phyloP scores from a whole-genome alignment of 2,329 filamentous ascomycete species.

The Ophiostoma ips region DNA sequence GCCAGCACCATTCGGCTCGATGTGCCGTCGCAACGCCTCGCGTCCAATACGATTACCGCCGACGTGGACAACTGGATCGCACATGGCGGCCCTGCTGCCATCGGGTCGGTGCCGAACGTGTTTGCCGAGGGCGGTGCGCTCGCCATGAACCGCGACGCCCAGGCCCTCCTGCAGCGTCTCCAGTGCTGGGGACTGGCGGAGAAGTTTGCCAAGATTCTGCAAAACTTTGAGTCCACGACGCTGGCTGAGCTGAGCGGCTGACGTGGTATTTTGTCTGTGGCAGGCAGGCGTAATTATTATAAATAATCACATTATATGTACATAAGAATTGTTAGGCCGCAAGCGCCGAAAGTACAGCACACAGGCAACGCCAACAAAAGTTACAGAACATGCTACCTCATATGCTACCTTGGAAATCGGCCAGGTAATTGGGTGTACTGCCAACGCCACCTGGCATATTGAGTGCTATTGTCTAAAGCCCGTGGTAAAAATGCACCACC shows the following conservation, averaged over 20 bases:
- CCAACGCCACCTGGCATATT: constrained; percentile 10
- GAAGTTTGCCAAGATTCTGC: constrained; percentile 19
- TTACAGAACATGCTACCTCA: no score
- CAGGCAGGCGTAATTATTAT: no score
- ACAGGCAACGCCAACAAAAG: no score
- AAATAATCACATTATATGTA: no score
- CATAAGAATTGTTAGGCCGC: no score
- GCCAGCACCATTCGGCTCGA: constrained; percentile 14
- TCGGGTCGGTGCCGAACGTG: constrained; percentile 16
- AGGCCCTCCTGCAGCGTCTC: constrained; percentile 15
- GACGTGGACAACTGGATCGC: constrained; percentile 15
- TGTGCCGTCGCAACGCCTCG: constrained; percentile 9
- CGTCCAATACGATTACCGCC: constrained; percentile 2
- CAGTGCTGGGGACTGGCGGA: constrained; percentile 18
- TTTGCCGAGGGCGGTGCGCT: constrained; percentile 11
- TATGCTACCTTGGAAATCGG: constrained; percentile 5
- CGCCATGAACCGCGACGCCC: constrained; percentile 16
- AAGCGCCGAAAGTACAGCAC: no score
- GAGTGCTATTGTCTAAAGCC: no score
- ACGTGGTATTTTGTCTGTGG: no score
- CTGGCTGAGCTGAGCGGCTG: background rate
- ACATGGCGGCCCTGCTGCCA: constrained; percentile 15
- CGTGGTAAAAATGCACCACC: no score
- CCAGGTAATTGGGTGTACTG: constrained; percentile 12
- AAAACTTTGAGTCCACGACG: constrained; percentile 10